A percentile compares a stretch with the other conserved stretches of the same genome.
These are phyloP conservation scores for Cornus suecica DNA, from an alignment of 148 eudicot species.

Conservation along the genomic window DNA sequence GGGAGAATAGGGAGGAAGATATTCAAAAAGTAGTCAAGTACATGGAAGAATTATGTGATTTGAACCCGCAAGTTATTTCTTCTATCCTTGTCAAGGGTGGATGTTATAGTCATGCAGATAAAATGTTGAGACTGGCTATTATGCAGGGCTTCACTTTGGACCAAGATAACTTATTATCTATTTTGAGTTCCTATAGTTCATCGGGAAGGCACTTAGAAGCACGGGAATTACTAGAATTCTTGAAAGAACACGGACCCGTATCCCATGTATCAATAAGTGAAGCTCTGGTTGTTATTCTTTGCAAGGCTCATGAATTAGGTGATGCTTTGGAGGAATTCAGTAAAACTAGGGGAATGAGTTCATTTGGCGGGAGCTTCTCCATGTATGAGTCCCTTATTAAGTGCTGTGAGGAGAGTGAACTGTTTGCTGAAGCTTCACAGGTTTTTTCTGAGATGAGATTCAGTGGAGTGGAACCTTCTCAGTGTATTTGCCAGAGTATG, in stretches of 20 bases:
- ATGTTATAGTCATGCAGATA: constrained; percentile 68
- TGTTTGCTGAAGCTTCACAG: constrained; percentile 78
- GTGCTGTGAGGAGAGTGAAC: constrained; percentile 64
- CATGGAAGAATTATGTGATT: constrained; percentile 53
- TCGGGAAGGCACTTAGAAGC: constrained; percentile 77
- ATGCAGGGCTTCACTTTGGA: constrained; percentile 60
- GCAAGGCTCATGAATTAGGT: constrained; percentile 55
- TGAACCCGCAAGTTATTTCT: constrained; percentile 56
- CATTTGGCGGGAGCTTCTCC: constrained; percentile 37
- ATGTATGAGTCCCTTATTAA: constrained; percentile 79
- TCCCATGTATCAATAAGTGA: constrained; percentile 54
- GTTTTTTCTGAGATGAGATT: constrained; percentile 83
- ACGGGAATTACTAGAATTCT: constrained; percentile 53
- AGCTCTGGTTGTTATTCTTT: constrained; percentile 68
- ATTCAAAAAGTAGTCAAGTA: constrained; percentile 59
- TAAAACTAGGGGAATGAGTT: constrained; percentile 33
- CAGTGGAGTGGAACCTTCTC: constrained; percentile 60
- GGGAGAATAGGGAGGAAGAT: constrained; percentile 48
- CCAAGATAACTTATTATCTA: constrained; percentile 52
- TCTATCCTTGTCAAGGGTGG: constrained; percentile 69
- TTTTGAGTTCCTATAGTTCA: constrained; percentile 69
- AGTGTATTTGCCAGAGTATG: constrained; percentile 52
- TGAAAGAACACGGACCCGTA: constrained; percentile 50
- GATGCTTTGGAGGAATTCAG: constrained; percentile 66
- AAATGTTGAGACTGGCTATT: constrained; percentile 54